Percentiles rank a stretch among this genome's conserved stretches.
These are phyloP conservation scores for Raddia guianensis DNA, from an alignment of 176 grass and related monocot genomes.

Conservation along the genomic window DNA sequence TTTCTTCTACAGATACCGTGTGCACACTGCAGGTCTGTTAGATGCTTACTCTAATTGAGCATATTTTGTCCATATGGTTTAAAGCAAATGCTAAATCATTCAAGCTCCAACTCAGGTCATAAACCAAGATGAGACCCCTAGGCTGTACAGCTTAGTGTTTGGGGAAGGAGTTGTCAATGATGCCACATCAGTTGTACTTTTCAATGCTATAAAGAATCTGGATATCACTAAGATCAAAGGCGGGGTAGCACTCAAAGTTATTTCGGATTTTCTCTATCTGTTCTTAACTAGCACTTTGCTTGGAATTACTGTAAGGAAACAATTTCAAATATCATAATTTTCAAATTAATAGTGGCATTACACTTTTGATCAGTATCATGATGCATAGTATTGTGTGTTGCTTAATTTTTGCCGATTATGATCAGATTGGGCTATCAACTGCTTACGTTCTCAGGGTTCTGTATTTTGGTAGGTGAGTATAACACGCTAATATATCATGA, in stretches of 20 bases:
- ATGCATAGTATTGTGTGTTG: neutral
- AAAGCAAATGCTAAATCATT: neutral
- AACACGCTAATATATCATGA: neutral
- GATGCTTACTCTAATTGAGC: neutral
- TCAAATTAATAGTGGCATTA: neutral
- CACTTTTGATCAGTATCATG: neutral
- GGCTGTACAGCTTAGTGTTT: constrained; percentile 92
- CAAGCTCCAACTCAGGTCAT: constrained; percentile 57
- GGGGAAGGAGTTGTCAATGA: constrained; percentile 94
- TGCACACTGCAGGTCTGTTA: constrained; percentile 77
- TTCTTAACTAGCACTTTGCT: constrained; percentile 74
- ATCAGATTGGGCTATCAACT: constrained; percentile 79
- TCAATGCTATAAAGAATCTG: constrained; percentile 82
- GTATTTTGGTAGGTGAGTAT: constrained; percentile 91
- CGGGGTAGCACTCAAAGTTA: constrained; percentile 48
- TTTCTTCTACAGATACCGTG: constrained; percentile 87
- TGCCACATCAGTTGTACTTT: constrained; percentile 86
- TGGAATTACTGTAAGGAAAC: constrained; percentile 69
- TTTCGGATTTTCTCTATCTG: constrained; percentile 82
- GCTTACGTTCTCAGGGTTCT: constrained; percentile 84
- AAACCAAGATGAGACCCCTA: constrained; percentile 84
- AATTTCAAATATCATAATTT: constrained; percentile 13
- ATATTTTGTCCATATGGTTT: neutral
- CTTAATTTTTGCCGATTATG: constrained; percentile 22
- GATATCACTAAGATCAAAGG: constrained; percentile 62